Evolutionary conservation across 768 basidiomycete genomes (phyloP).

Genomic region (Leccinellum rugosiceps): DNA sequence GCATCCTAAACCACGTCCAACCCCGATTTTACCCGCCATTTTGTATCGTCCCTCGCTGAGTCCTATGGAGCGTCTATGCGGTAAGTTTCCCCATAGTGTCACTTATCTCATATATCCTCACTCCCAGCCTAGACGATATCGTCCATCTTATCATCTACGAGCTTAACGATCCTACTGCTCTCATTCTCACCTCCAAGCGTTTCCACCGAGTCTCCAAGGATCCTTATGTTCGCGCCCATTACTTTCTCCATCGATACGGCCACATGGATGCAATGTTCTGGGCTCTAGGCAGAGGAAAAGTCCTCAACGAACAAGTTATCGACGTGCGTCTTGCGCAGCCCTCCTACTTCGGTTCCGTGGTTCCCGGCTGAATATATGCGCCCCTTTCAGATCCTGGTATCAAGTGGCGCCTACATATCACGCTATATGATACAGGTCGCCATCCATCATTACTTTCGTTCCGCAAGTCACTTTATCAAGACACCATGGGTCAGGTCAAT

Average conservation of each 20-base stretch:
- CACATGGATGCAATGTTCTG: conserved; percentile 66
- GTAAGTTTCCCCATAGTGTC: conserved; percentile 38
- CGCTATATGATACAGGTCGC: conserved; percentile 77
- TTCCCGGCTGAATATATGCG: conserved; percentile 28
- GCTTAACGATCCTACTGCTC: conserved; percentile 58
- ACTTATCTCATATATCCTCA: conserved; percentile 10
- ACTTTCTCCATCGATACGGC: conserved; percentile 75
- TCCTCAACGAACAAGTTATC: conserved; percentile 62
- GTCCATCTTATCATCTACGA: conserved; percentile 73
- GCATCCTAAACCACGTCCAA: neutral
- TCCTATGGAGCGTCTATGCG: conserved; percentile 64
- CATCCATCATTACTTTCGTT: conserved; percentile 75
- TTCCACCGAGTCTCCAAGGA: conserved; percentile 63
- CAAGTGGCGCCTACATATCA: conserved; percentile 74
- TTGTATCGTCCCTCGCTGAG: neutral
- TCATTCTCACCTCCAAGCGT: conserved; percentile 57
- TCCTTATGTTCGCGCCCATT: conserved; percentile 73
- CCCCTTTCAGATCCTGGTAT: conserved; percentile 56
- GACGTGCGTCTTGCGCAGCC: conserved; percentile 48
- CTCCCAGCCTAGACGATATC: conserved; percentile 48
- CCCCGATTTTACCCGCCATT: conserved; percentile 3
- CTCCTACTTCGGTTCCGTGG: conserved; percentile 17
- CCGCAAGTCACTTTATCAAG: conserved; percentile 71
- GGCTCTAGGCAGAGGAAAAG: conserved; percentile 69
- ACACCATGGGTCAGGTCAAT: conserved; percentile 70